These are phyloP conservation scores for Diaporthe sp. DNA, from an alignment of 2,329 filamentous ascomycete genomes.

Conservation along the genomic window DNA sequence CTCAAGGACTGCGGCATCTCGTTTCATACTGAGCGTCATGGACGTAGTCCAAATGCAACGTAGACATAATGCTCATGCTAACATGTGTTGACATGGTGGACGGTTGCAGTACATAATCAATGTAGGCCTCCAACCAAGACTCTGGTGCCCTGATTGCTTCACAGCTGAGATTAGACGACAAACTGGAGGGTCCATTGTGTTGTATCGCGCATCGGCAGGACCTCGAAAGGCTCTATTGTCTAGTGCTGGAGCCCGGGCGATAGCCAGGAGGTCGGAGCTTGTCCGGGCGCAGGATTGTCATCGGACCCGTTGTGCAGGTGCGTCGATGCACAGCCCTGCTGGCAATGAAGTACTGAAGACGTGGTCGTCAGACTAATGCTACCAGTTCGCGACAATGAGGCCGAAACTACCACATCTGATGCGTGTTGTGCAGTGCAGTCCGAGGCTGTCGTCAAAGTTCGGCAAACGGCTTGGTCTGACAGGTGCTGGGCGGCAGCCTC, in stretches of 20 bases:
- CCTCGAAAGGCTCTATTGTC: neutral
- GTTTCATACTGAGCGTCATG: constrained; percentile 17
- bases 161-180: neutral
- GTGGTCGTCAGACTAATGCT: constrained; percentile 2
- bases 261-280: neutral
- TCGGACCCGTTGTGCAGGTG: neutral
- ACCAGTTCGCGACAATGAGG: neutral
- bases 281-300: neutral
- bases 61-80: constrained; percentile 12
- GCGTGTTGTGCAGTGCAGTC: neutral
- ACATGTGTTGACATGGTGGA: neutral
- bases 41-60: neutral
- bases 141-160: neutral
- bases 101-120: neutral
- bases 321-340: constrained; percentile 22
- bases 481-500: constrained; percentile 23
- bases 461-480: constrained; percentile 10
- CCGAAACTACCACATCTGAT: neutral
- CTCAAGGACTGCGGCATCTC: neutral
- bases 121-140: neutral
- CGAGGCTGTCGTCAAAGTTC: constrained; percentile 29
- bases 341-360: constrained; percentile 20
- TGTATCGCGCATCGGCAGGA: neutral
- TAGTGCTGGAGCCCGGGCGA: neutral
- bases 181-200: neutral